These are phyloP conservation scores for Colletotrichum tropicale DNA, from an alignment of 2,329 filamentous ascomycete genomes.

Conservation along the genomic window DNA sequence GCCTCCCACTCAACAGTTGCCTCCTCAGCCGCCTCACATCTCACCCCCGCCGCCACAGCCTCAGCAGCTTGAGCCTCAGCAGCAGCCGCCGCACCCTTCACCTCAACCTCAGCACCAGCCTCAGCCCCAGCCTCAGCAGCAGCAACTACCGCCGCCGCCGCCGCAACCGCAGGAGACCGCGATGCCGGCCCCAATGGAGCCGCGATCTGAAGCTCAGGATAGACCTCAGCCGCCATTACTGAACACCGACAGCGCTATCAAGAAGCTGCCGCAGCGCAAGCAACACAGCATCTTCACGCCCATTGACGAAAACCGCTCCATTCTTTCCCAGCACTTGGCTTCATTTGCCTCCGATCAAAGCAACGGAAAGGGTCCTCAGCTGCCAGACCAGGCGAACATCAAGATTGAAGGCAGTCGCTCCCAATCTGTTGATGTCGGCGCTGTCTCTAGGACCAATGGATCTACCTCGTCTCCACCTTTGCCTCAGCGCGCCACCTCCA, in stretches of 20 bases:
- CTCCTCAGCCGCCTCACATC: constrained; percentile 52
- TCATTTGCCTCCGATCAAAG: constrained; percentile 63
- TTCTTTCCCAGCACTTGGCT: constrained; percentile 83
- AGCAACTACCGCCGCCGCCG: constrained; percentile 41
- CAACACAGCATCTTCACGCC: constrained; percentile 96
- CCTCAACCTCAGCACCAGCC: constrained; percentile 40
- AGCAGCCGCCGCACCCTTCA: constrained; percentile 31
- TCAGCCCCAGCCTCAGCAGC: constrained; percentile 45
- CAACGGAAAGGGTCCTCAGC: constrained; percentile 33
- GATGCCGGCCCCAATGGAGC: constrained; percentile 54
- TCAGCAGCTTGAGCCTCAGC: constrained; percentile 35
- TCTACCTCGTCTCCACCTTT: constrained; percentile 61
- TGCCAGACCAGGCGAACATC: constrained; percentile 15
- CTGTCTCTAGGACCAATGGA: constrained; percentile 53
- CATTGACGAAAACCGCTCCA: constrained; percentile 90
- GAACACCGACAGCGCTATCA: constrained; percentile 57
- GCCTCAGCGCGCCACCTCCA: constrained; percentile 53
- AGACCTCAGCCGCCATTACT: constrained; percentile 50
- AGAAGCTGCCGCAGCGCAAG: constrained; percentile 75
- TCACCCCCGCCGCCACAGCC: constrained; percentile 59
- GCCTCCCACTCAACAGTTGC: constrained; percentile 56
- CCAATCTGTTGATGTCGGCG: constrained; percentile 68
- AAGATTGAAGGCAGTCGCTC: constrained; percentile 48
- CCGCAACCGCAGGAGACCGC: constrained; percentile 55
- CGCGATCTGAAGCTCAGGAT: constrained; percentile 49